Percentiles rank a stretch among this genome's conserved stretches.
Conservation (phyloP, 768 basidiomycete genomes). For the Lanmaoa pseudosensibilis region DNA sequence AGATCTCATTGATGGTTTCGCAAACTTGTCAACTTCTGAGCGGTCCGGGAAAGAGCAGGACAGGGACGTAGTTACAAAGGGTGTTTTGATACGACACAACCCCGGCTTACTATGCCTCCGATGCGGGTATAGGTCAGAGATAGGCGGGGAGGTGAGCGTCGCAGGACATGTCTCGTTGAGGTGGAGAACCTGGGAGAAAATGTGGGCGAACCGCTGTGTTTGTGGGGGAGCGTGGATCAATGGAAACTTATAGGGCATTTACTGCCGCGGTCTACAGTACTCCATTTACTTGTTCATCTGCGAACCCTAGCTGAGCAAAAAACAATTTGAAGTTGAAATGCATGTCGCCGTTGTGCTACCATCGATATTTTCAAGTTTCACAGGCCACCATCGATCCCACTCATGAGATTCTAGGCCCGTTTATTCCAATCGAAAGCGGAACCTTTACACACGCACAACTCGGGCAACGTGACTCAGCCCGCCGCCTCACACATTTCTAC, state of each 20-base stretch:
- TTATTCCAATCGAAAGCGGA: neutral
- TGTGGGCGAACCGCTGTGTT: constrained; percentile 60
- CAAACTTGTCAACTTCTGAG: constrained; percentile 41
- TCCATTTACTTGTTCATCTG: neutral
- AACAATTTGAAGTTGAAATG: neutral
- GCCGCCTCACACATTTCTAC: neutral
- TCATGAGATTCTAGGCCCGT: too few species aligned
- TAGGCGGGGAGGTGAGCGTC: constrained; percentile 33
- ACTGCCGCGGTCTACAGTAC: neutral
- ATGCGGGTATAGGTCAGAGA: constrained; percentile 60
- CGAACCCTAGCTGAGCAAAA: neutral
- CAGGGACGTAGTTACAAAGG: constrained; percentile 67
- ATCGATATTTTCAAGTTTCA: neutral
- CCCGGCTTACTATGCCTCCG: constrained; percentile 52
- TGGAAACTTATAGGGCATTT: constrained; percentile 16
- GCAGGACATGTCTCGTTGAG: constrained; percentile 38
- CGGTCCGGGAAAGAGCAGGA: constrained; percentile 40
- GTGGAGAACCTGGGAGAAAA: constrained; percentile 66
- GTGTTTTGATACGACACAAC: constrained; percentile 41
- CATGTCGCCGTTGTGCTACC: neutral
- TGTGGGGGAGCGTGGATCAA: constrained; percentile 68
- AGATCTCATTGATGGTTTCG: constrained; percentile 67
- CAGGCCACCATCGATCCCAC: neutral
- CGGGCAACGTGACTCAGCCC: neutral
- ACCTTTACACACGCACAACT: neutral